Percentiles rank a stretch among this genome's conserved stretches.
Evolutionary conservation across 2,329 filamentous ascomycete genomes (phyloP).

Genomic region (Calonectria hongkongensis): DNA sequence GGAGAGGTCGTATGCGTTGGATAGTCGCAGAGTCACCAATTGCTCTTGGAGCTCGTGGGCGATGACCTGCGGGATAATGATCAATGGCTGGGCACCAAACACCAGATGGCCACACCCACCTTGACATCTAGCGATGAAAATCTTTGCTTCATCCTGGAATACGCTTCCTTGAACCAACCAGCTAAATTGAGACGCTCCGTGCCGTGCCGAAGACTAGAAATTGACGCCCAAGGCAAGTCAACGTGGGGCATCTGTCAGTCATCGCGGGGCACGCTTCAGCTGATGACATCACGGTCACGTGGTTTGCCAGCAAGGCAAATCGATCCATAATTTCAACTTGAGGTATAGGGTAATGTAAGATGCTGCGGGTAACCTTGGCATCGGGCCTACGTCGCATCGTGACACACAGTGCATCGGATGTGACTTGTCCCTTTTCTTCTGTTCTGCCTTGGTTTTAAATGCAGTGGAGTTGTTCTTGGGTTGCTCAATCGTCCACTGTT

Average conservation of each 20-base stretch:
- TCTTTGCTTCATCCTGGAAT: conserved; percentile 81
- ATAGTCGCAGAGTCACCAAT: conserved; percentile 86
- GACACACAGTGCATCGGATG: not conserved
- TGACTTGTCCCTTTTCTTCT: conserved; percentile 10
- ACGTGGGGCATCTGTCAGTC: conserved; percentile 43
- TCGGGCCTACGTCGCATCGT: not conserved
- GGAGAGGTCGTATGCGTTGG: conserved; percentile 97
- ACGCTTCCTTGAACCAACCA: conserved; percentile 22
- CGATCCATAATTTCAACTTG: not conserved
- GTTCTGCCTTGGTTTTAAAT: not conserved
- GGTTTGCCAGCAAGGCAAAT: conserved; percentile 15
- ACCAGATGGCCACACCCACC: conserved; percentile 61
- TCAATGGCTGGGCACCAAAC: conserved; percentile 30
- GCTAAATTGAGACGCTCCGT: conserved; percentile 31
- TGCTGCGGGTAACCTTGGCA: conserved; percentile 1
- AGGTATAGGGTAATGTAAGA: conserved; percentile 11
- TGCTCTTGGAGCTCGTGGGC: conserved; percentile 90
- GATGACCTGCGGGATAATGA: conserved; percentile 80
- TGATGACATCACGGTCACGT: conserved; percentile 50
- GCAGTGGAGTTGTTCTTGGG: not conserved
- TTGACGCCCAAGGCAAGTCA: conserved; percentile 37
- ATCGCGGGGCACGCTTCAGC: conserved; percentile 42
- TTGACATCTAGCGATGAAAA: conserved; percentile 88
- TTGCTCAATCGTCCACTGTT: not conserved
- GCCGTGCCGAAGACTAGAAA: conserved; percentile 31